Evolutionary conservation across 805 yeast species (phyloP).

Genomic region (Hanseniaspora lachancei): DNA sequence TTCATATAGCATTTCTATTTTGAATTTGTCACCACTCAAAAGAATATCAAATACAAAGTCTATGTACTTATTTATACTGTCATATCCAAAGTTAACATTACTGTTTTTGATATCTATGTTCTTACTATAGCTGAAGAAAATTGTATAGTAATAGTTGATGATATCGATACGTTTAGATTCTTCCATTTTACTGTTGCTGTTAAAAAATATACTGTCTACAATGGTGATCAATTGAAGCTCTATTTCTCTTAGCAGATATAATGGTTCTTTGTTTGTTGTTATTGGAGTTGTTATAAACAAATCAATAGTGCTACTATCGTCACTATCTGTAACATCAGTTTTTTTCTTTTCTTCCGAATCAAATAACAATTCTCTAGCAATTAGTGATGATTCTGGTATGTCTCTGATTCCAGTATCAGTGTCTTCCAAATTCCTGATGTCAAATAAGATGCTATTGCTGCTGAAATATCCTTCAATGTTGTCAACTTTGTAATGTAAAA

Average conservation of each 20-base stretch:
- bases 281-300: slow-evolving; percentile 17
- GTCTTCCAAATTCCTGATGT: not conserved
- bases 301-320: slow-evolving; percentile 13
- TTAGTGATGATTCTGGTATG: not conserved
- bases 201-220: not conserved
- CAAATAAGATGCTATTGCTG: not conserved
- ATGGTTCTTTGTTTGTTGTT: slow-evolving; percentile 16
- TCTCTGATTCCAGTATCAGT: too few species aligned
- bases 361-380: not conserved
- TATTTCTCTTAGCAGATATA: slow-evolving; percentile 16
- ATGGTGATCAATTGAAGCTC: slow-evolving; percentile 14
- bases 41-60: slow-evolving; percentile 7
- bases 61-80: slow-evolving; percentile 3
- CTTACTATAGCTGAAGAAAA: slow-evolving; percentile 11
- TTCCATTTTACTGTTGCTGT: not conserved
- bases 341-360: not conserved
- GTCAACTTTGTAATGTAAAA: not conserved
- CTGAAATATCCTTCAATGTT: not conserved
- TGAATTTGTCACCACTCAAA: not conserved
- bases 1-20: not conserved
- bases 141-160: slow-evolving; percentile 10
- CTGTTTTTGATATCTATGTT: slow-evolving; percentile 7
- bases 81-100: not conserved
- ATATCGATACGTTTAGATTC: not conserved
- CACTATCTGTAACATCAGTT: not conserved